Percentiles rank a stretch among this genome's conserved stretches.
Conservation (phyloP, 345 rosid species). For the Anacardium occidentale region DNA sequence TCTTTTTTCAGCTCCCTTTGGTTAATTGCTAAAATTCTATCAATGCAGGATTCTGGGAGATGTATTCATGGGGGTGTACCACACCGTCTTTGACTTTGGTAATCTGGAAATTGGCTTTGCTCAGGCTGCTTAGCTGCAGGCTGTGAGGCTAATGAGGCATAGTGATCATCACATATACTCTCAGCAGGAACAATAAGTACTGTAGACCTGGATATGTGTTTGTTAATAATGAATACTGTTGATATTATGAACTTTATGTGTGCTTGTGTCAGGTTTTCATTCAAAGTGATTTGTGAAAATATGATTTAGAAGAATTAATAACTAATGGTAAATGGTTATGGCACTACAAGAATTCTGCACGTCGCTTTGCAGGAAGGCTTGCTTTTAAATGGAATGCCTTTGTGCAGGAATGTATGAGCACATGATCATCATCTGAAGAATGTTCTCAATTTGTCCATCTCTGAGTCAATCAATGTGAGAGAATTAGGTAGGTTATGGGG, state of each 20-base stretch:
- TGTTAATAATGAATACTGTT: neutral
- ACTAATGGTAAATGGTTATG: too few relatives aligned
- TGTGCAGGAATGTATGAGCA: too few relatives aligned
- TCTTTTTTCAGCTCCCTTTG: neutral
- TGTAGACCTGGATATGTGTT: neutral
- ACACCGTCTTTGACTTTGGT: conserved; percentile 65
- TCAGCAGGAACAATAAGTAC: too few relatives aligned
- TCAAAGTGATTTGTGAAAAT: neutral
- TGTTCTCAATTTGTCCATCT: too few relatives aligned
- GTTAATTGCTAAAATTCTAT: neutral
- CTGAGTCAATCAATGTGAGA: too few relatives aligned
- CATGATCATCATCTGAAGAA: too few relatives aligned
- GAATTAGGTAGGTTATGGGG: too few relatives aligned
- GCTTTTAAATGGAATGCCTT: too few relatives aligned
- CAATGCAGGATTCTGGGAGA: conserved; percentile 74
- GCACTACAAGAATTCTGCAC: too few relatives aligned
- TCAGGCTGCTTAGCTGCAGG: conserved; percentile 42
- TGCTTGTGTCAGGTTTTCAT: neutral
- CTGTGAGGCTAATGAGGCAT: neutral
- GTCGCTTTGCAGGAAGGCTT: too few relatives aligned
- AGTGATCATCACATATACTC: neutral
- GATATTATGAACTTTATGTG: neutral
- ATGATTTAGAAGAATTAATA: too few relatives aligned
- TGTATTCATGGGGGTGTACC: conserved; percentile 80
- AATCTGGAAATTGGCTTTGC: conserved; percentile 67